Evolutionary conservation across 805 yeast genomes (phyloP).

Genomic region (Saccharomycopsis javanensis): DNA sequence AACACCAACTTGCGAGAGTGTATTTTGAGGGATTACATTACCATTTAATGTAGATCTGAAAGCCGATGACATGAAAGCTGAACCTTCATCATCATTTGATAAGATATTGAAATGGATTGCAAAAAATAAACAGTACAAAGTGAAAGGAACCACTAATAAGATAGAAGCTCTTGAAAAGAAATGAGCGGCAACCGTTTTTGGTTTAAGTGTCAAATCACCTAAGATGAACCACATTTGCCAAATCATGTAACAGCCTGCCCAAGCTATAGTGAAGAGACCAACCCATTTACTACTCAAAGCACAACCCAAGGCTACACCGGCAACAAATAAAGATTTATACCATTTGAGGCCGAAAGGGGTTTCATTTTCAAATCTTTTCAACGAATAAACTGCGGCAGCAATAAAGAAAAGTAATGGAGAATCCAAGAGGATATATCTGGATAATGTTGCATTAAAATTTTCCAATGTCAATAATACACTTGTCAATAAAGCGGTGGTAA

Average conservation of each 20-base stretch:
- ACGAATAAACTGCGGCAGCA: constrained; percentile 57
- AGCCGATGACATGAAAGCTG: constrained; percentile 62
- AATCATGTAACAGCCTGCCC: constrained; percentile 58
- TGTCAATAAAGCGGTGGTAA: constrained; percentile 49
- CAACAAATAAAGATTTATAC: constrained; percentile 49
- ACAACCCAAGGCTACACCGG: constrained; percentile 63
- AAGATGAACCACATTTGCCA: constrained; percentile 60
- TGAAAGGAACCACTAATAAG: constrained; percentile 49
- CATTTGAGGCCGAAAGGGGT: constrained; percentile 50
- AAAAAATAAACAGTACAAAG: constrained; percentile 49
- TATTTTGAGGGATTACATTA: constrained; percentile 47
- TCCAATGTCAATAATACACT: constrained; percentile 51
- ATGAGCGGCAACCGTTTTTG: constrained; percentile 37
- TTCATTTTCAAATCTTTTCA: constrained; percentile 56
- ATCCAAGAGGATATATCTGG: constrained; percentile 66
- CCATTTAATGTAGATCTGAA: constrained; percentile 57
- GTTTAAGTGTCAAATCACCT: constrained; percentile 55
- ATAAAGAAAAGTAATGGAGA: constrained; percentile 71
- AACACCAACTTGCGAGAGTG: constrained; percentile 61
- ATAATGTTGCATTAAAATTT: constrained; percentile 56
- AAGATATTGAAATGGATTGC: constrained; percentile 53
- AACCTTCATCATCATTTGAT: constrained; percentile 57
- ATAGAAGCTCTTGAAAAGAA: constrained; percentile 40
- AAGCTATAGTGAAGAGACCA: constrained; percentile 60
- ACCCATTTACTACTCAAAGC: constrained; percentile 78